Conservation (phyloP, 768 basidiomycete species). For the Lentinula guzmanii region DNA sequence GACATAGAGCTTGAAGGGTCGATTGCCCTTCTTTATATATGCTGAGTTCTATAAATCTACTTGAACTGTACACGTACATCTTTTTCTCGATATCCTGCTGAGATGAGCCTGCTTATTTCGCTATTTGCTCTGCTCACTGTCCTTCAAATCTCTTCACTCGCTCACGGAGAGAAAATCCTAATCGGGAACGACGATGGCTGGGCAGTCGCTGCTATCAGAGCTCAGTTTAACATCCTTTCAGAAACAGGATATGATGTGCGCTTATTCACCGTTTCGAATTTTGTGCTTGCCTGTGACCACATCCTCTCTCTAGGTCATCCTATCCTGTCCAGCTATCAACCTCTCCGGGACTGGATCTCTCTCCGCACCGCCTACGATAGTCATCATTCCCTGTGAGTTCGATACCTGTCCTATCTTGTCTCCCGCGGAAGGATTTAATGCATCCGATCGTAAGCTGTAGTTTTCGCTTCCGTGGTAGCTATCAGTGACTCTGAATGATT, state of each 20-base stretch:
- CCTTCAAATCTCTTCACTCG: not conserved
- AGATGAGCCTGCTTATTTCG: not conserved
- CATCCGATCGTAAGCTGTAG: conserved; percentile 18
- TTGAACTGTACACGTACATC: too few relatives aligned
- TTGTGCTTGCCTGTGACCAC: too few relatives aligned
- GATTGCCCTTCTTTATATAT: not conserved
- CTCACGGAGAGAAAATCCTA: conserved; percentile 11
- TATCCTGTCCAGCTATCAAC: conserved; percentile 41
- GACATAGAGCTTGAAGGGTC: not conserved
- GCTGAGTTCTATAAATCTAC: too few relatives aligned
- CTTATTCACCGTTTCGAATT: not conserved
- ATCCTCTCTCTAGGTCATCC: conserved; percentile 25
- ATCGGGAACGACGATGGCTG: conserved; percentile 33
- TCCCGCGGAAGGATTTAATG: conserved; percentile 35
- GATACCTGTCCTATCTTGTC: conserved; percentile 34
- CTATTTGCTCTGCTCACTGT: not conserved
- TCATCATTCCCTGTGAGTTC: conserved; percentile 33
- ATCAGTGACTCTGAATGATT: not conserved
- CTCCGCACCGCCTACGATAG: conserved; percentile 23
- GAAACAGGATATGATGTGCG: conserved; percentile 23
- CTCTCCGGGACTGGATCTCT: conserved; percentile 40
- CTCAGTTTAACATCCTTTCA: conserved; percentile 30
- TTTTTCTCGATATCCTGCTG: too few relatives aligned
- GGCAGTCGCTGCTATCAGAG: conserved; percentile 41
- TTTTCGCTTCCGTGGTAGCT: not conserved